Conservation (phyloP, 2,329 filamentous ascomycete species). For the Pseudogymnoascus sp. region DNA sequence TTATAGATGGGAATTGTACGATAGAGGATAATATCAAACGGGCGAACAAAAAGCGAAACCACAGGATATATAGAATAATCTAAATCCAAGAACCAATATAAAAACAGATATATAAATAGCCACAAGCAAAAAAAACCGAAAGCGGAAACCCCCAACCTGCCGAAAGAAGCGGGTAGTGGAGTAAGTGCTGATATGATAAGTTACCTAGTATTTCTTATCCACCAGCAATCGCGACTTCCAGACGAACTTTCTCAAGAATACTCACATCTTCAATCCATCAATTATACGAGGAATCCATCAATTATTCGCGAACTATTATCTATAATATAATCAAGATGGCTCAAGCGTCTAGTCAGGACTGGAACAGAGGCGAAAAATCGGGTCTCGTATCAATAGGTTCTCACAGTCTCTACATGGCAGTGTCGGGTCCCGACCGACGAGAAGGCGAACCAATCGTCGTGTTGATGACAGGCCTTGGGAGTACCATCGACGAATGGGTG, state of each 20-base stretch:
- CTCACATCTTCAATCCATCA: neutral
- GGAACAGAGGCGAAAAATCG: conserved; percentile 17
- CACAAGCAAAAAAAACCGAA: neutral
- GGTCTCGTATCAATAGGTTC: conserved; percentile 21
- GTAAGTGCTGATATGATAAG: neutral
- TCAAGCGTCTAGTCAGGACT: conserved; percentile 9
- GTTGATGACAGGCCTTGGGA: conserved; percentile 24
- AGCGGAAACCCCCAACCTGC: neutral
- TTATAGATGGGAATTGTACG: neutral
- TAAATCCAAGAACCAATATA: neutral
- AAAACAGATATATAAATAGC: neutral
- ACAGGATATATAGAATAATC: neutral
- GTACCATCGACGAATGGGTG: conserved; percentile 24
- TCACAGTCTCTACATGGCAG: conserved; percentile 21
- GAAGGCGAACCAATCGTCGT: conserved; percentile 22
- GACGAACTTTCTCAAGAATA: neutral
- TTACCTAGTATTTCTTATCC: neutral
- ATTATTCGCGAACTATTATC: neutral
- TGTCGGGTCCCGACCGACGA: conserved; percentile 23
- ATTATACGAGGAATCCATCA: neutral
- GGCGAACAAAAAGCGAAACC: neutral
- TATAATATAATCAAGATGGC: neutral
- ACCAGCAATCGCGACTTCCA: neutral
- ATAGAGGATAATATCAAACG: neutral
- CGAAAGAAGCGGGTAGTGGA: neutral